Evolutionary conservation across 257 asterid species (phyloP).

Genomic region (Agastache rugosa): DNA sequence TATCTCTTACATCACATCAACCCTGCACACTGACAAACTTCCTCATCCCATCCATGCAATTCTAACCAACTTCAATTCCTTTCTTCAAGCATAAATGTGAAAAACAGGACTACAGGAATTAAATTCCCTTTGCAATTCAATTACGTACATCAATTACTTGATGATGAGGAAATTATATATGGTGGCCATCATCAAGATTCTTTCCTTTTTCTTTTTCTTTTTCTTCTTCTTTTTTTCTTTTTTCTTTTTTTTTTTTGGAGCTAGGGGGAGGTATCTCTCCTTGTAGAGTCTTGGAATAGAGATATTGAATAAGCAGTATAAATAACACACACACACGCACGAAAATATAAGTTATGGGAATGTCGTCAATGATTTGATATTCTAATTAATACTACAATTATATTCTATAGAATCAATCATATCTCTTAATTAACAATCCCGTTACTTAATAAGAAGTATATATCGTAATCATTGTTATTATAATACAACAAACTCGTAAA

Average conservation of each 20-base stretch:
- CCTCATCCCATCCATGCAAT: conserved; percentile 26
- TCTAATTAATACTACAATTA: background rate
- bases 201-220: background rate
- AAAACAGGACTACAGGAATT: background rate
- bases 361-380: background rate
- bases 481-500: background rate
- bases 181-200: background rate
- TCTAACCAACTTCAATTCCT: conserved; percentile 33
- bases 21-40: conserved; percentile 26
- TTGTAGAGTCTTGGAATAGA: no score
- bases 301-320: background rate
- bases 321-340: no score
- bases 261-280: no score
- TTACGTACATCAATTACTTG: background rate
- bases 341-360: no score
- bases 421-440: no score
- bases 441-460: background rate
- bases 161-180: conserved; percentile 25
- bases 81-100: conserved; percentile 1
- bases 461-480: background rate
- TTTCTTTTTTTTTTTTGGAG: no score
- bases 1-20: conserved; percentile 25
- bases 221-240: background rate
- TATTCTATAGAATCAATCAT: no score
- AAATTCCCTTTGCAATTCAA: conserved; percentile 4